Base-by-base conservation (phyloP, 228 moss, liverwort and hornwort genomes). In the Sphagnum fallax region DNA sequence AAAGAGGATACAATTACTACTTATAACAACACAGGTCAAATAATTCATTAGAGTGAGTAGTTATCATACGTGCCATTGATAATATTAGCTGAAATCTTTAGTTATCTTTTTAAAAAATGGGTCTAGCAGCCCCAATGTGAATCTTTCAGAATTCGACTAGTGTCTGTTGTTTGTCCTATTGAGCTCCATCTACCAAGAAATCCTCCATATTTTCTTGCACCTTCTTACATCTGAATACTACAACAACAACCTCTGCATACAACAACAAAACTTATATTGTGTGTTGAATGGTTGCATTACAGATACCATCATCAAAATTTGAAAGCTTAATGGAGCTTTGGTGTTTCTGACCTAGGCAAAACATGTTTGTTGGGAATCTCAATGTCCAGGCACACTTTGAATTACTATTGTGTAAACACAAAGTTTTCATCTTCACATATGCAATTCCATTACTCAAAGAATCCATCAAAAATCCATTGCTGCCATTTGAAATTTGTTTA, bases 161-260 rank as follows among this genome's bases (percentile, higher is more conserved):
- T 32, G 32, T 32, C 32, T 32, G 32, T 32, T 32, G 32, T 32
- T 18, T 32, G 32, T 32, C 32, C 32, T 32, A 32, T 32, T 1
- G 32, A 32, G 32, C 32, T 32, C 32, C 32, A 32, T 32, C 32
- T 32, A 32, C 32, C 32, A 32, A 32, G 32, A n/a, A 32, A 32
- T 32, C 32, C 32, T 32, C 32, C 32, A 32, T 32, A 32, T 32
- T 32, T 32, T 32, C 32, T 32, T 32, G 32, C 32, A 32, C 32
- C 32, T 32, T 32, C 32, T 32, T 32, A 32, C 32, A 32, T 32
- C 32, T 32, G 32, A 32, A 93, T 97, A 53, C 93, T 83, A 65
- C 93, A 93, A 93, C 97, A 97, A 71, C 84, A 97, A 68, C 97
- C 97, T 18, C 97, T 87, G 79, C 97, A 93, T 32, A 97, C 93